These are phyloP conservation scores for Nicotiana otophora DNA, from an alignment of 257 asterid genomes.

Conservation along the genomic window DNA sequence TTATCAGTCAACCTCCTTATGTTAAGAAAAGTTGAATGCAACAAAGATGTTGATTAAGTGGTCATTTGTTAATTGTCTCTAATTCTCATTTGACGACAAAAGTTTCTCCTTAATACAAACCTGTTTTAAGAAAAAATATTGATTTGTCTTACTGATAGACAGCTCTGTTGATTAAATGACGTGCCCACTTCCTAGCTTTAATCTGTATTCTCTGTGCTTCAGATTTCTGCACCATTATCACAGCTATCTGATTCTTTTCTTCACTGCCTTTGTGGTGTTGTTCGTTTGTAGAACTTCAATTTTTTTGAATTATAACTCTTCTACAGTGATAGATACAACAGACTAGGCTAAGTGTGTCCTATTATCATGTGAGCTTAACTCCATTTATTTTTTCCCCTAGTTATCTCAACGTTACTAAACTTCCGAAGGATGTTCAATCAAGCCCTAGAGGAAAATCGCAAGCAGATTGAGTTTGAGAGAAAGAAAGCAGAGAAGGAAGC, in stretches of 20 bases:
- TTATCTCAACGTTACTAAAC: constrained; percentile 64
- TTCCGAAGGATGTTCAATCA: constrained; percentile 81
- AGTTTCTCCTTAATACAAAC: no score
- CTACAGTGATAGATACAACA: neutral
- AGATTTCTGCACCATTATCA: no score
- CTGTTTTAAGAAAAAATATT: neutral
- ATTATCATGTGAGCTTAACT: neutral
- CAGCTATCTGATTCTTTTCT: no score
- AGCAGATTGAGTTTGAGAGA: constrained; percentile 70
- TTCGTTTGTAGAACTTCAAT: neutral
- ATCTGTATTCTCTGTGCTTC: neutral
- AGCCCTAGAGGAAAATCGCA: constrained; percentile 78
- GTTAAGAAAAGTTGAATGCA: neutral
- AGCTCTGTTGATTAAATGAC: neutral
- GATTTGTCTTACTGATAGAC: neutral
- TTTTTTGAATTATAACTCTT: neutral
- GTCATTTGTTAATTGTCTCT: neutral
- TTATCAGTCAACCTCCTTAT: neutral
- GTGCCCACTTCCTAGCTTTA: neutral
- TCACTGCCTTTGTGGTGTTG: no score
- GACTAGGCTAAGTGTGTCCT: neutral
- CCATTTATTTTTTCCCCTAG: constrained; percentile 29
- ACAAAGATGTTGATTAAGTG: neutral
- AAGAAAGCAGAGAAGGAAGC: constrained; percentile 95
- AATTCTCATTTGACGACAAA: no score